Conservation (phyloP, 495 filamentous ascomycete genomes). For the Penicillium cinerascens region DNA sequence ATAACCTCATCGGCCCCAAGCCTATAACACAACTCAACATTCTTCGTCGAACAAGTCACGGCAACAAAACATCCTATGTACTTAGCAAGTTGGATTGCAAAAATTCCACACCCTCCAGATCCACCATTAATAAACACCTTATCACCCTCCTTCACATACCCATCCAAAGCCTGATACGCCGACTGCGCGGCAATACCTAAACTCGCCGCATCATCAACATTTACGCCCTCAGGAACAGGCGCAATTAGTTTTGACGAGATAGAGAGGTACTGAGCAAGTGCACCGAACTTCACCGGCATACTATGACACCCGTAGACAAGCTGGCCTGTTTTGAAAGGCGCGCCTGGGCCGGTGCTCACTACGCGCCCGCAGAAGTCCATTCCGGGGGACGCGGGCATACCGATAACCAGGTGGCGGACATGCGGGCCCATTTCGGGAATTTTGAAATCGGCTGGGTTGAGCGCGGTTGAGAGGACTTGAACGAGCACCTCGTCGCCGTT, state of each 20-base stretch:
- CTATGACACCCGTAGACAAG: slow-evolving; percentile 52
- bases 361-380: slow-evolving; percentile 65
- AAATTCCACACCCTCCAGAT: slow-evolving; percentile 59
- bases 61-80: slow-evolving; percentile 61
- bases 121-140: slow-evolving; percentile 68
- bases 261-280: slow-evolving; percentile 52
- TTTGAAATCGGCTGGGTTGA: slow-evolving; percentile 76
- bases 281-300: slow-evolving; percentile 44
- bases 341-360: slow-evolving; percentile 35
- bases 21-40: slow-evolving; percentile 51
- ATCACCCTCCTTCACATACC: slow-evolving; percentile 50
- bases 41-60: slow-evolving; percentile 54
- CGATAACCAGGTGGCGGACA: slow-evolving; percentile 32
- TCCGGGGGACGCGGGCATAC: slow-evolving; percentile 52
- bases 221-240: slow-evolving; percentile 48
- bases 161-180: slow-evolving; percentile 55
- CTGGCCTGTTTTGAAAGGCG: slow-evolving; percentile 45
- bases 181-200: slow-evolving; percentile 56
- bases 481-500: slow-evolving; percentile 51
- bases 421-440: slow-evolving; percentile 52
- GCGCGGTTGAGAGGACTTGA: slow-evolving; percentile 47
- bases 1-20: slow-evolving; percentile 67
- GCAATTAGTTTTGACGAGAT: slow-evolving; percentile 21
- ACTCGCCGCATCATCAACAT: slow-evolving; percentile 45
- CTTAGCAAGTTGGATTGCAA: slow-evolving; percentile 66